A percentile compares a stretch with the other conserved stretches of the same genome.
Conservation (phyloP, 2,329 filamentous ascomycete species). For the Helminthosporium solani region DNA sequence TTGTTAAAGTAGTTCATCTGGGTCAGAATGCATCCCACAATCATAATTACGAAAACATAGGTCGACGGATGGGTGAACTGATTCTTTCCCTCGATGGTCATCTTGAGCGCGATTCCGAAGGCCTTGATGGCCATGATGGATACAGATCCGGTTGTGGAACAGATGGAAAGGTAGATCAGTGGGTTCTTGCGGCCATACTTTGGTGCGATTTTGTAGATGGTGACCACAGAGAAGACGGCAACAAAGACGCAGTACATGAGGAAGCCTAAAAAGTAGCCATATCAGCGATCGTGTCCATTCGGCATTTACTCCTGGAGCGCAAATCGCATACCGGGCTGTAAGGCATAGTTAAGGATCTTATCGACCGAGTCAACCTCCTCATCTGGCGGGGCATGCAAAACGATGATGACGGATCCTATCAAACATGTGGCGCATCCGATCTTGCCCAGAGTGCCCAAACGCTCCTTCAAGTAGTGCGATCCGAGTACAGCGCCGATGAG, state of each 20-base stretch:
- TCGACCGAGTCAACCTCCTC: conserved; percentile 89
- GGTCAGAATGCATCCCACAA: conserved; percentile 88
- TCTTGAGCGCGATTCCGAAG: conserved; percentile 94
- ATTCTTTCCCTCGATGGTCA: conserved; percentile 90
- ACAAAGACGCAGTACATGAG: conserved; percentile 81
- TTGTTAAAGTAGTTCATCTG: conserved; percentile 99
- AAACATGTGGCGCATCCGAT: conserved; percentile 95
- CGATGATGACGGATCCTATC: conserved; percentile 94
- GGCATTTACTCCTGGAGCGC: not conserved
- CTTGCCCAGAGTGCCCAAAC: conserved; percentile 86
- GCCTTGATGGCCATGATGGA: conserved; percentile 99
- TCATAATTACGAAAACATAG: conserved; percentile 95
- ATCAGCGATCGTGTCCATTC: conserved; percentile 12
- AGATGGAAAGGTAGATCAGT: conserved; percentile 94
- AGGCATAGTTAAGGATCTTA: conserved; percentile 84
- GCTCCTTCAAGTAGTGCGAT: conserved; percentile 90
- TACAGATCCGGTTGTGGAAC: conserved; percentile 92
- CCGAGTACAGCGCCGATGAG: conserved; percentile 91
- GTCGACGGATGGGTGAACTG: conserved; percentile 94
- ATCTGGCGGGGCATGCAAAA: conserved; percentile 93
- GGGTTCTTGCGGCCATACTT: conserved; percentile 92
- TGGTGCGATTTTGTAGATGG: conserved; percentile 95
- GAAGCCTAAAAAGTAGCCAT: conserved; percentile 64
- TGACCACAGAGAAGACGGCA: conserved; percentile 78
- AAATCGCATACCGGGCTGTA: conserved; percentile 73